These are phyloP conservation scores for Cyclotella choctawhatcheeana DNA, from an alignment of 108 stramenopile genomes.

Conservation along the genomic window DNA sequence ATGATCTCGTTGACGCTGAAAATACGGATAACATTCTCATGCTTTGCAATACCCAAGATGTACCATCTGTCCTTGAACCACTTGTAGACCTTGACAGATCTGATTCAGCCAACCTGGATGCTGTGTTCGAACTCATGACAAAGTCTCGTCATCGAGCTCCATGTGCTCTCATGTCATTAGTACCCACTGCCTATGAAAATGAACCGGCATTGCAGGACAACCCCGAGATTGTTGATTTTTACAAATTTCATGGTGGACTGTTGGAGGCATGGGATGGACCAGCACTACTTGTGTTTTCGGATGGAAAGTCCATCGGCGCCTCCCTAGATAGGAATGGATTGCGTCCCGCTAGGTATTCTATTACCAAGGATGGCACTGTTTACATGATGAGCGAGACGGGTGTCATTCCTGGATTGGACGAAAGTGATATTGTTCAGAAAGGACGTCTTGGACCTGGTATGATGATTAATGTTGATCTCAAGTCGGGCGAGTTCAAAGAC, in stretches of 20 bases:
- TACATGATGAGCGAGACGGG: slow-evolving; percentile 98
- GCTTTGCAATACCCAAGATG: slow-evolving; percentile 89
- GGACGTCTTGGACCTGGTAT: slow-evolving; percentile 96
- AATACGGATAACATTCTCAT: slow-evolving; percentile 83
- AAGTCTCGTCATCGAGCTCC: slow-evolving; percentile 91
- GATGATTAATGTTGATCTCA: slow-evolving; percentile 96
- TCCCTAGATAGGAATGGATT: slow-evolving; percentile 93
- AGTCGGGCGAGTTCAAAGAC: slow-evolving; percentile 89
- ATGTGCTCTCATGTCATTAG: slow-evolving; percentile 90
- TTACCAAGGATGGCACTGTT: slow-evolving; percentile 91
- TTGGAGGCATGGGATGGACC: slow-evolving; percentile 99
- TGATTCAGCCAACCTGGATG: slow-evolving; percentile 96
- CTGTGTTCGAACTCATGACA: slow-evolving; percentile 94
- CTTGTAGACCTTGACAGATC: slow-evolving; percentile 82
- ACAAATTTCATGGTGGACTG: slow-evolving; percentile 95
- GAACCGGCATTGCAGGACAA: slow-evolving; percentile 83
- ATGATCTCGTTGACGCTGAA: slow-evolving; percentile 80
- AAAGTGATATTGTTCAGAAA: slow-evolving; percentile 87
- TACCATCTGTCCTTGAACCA: slow-evolving; percentile 81
- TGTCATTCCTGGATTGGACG: slow-evolving; percentile 84
- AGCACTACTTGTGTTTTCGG: slow-evolving; percentile 93
- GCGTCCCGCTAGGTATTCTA: slow-evolving; percentile 92
- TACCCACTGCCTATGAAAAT: slow-evolving; percentile 93
- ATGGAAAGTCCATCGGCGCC: slow-evolving; percentile 94
- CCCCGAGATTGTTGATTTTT: slow-evolving; percentile 94